Base-by-base conservation (phyloP, 805 yeast genomes). In the Ogataea ramenticola region DNA sequence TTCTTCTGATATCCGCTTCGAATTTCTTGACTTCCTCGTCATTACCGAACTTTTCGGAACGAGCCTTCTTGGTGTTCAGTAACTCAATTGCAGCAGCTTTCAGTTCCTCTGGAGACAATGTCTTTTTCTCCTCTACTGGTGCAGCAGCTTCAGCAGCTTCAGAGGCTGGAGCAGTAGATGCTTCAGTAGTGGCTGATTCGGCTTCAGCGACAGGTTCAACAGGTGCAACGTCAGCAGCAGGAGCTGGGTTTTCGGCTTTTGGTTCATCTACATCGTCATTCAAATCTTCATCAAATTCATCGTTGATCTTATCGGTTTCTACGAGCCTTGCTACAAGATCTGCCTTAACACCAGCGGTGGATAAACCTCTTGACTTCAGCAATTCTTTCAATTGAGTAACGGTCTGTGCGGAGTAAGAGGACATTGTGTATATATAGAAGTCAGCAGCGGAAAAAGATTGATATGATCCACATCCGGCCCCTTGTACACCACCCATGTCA, bases 301-400 rank as follows among this genome's bases (percentile, higher is more conserved):
- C 64, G 36, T 52, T 58, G 35, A 61, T 49, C 46, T 58, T 61
- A 53, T 81, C 90, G 29, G 72, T 62, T 48, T 79, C 87, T 46
- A 70, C 75, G 49, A 85, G 67, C 53, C 93, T 74, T 15, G 75
- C 75, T 45, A 85, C 68, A 52, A 85, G 67, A 42, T 88, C 96
- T 36, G 83, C 80, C 63, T 91, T 91, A 53, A 86, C 80, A 20
- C 98, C 98, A 34, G 75, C 75, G 6, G 71, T 68, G 2, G 93
- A 61, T 41, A 91, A 73, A 1, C 82, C 84, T 48, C 80, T 79
- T 20, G 72, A 64, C 54, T 82, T 82, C 54, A 91, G 73, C 45
- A 77, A 56, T 49, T 85, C 96, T 61, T 86, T 90, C 62, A 91
- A 74, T 68, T 89, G 96, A 17, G 82, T 80, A 42, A 89, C 96